Conservation (phyloP, 306 rosid genomes). For the Inga laurina region DNA sequence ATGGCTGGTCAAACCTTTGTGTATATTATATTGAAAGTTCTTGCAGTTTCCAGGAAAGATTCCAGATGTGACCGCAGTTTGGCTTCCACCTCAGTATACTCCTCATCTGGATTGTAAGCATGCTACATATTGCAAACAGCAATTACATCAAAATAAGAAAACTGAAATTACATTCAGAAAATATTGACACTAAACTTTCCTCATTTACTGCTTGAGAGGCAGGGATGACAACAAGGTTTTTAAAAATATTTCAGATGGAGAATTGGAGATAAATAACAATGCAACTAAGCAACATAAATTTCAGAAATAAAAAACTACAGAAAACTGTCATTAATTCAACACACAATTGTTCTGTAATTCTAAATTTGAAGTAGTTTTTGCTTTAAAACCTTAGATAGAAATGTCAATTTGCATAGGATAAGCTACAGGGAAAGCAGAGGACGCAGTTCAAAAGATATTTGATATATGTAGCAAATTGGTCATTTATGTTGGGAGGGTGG, state of each 20-base stretch:
- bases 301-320: neutral
- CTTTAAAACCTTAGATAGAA: neutral
- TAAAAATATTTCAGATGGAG: too few species aligned
- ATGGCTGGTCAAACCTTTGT: slow-evolving; percentile 62
- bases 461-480: neutral
- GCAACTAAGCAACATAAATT: neutral
- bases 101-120: slow-evolving; percentile 95
- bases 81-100: slow-evolving; percentile 79
- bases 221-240: too few species aligned
- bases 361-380: neutral
- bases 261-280: neutral
- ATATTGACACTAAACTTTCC: neutral
- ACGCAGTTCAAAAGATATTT: neutral
- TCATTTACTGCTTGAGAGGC: too few species aligned
- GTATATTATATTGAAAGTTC: slow-evolving; percentile 83
- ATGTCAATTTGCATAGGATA: neutral
- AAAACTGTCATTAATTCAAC: neutral
- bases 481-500: neutral
- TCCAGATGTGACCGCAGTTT: slow-evolving; percentile 81
- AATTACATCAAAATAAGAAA: slow-evolving; percentile 23
- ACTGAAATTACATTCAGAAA: slow-evolving; percentile 13
- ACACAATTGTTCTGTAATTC: neutral
- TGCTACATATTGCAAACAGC: slow-evolving; percentile 50
- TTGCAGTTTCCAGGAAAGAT: slow-evolving; percentile 94
- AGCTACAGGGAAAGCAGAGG: neutral